A percentile compares a stretch with the other conserved stretches of the same genome.
Evolutionary conservation across 345 rosid species (phyloP).

Genomic region (Draba incana): DNA sequence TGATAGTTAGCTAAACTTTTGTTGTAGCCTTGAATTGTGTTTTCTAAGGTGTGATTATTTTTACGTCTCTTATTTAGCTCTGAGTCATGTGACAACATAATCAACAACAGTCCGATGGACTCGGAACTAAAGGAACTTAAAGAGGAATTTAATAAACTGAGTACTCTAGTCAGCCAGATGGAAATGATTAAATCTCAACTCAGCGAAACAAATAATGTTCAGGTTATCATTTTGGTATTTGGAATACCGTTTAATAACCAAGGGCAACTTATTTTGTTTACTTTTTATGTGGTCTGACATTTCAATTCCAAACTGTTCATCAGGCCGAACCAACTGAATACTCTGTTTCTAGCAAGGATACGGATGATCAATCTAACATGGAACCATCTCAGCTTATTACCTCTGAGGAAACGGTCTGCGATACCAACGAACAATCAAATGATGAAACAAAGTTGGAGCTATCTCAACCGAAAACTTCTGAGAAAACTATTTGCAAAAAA

Average conservation of each 20-base stretch:
- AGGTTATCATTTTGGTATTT: slow-evolving; percentile 42
- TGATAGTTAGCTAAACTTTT: neutral
- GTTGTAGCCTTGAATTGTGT: slow-evolving; percentile 6
- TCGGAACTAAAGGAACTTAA: slow-evolving; percentile 68
- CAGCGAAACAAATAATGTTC: slow-evolving; percentile 45
- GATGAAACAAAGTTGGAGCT: neutral
- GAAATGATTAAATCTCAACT: slow-evolving; percentile 57
- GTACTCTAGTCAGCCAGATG: slow-evolving; percentile 63
- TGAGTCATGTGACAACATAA: slow-evolving; percentile 54
- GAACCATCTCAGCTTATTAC: slow-evolving; percentile 39
- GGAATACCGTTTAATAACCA: neutral
- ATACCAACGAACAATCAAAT: neutral
- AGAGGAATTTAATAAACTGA: slow-evolving; percentile 65
- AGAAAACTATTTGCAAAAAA: slow-evolving; percentile 32
- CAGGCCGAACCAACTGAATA: slow-evolving; percentile 51
- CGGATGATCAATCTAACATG: slow-evolving; percentile 24
- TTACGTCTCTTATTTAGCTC: slow-evolving; percentile 42
- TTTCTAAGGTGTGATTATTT: neutral
- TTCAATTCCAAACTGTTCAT: slow-evolving; percentile 27
- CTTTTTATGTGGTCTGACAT: slow-evolving; percentile 14
- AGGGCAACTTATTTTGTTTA: neutral
- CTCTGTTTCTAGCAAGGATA: slow-evolving; percentile 51
- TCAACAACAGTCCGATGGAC: slow-evolving; percentile 53
- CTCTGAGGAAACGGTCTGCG: slow-evolving; percentile 41
- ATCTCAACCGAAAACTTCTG: slow-evolving; percentile 48